Evolutionary conservation across 2,329 filamentous ascomycete species (phyloP), one percentile per base, ranked within the genome.

Genomic region (Botrytis fabae): DNA sequence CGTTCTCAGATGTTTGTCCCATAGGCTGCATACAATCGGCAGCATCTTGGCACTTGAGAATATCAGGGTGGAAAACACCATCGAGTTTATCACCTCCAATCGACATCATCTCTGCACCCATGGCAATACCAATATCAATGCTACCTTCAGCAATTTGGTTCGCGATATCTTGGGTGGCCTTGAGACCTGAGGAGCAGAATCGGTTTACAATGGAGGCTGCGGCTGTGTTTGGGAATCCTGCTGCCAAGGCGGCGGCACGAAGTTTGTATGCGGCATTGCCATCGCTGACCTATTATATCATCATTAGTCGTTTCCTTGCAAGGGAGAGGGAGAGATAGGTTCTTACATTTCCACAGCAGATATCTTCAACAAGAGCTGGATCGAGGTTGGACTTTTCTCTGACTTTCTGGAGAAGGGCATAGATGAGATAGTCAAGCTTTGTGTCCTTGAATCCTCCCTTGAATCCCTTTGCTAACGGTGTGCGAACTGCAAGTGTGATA

Each of bases 401-500:
- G 69, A 93, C 88, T 82, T 94, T 86, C 85, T 96, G 93, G 78
- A 98, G 85, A 66, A 97, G 86, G 74, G 94, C 90, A 81, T 94
- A 94, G 75, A 97, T 82, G 73, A 99, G 86, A 83, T 91, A 95
- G 83, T 99, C 96, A 75, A 98, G 89, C 59, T 88, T 88, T 9
- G 94, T 97, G 82, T 99, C 95, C 86, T 98, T 98, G 86, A 99
- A 92, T 60, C 94, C 94, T 77, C 96, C 95, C 87, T 97, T 98
- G 82, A 87, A 88, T 70, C 89, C 94, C 85, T 98, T 98, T 81
- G 92, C 88, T 75, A 99, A 88, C 0, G 96, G 94, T 42, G 95
- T 98, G 73, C 96, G 93, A 79, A 95, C 86, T 42, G 95, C 95
- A 73, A 97, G 89, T 12, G 96, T 99, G 81, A 98, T 97, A 82